Percentiles rank a stretch among this genome's conserved stretches.
Conservation (phyloP, 129 eudicot species). For the Flaveria ramosissima region DNA sequence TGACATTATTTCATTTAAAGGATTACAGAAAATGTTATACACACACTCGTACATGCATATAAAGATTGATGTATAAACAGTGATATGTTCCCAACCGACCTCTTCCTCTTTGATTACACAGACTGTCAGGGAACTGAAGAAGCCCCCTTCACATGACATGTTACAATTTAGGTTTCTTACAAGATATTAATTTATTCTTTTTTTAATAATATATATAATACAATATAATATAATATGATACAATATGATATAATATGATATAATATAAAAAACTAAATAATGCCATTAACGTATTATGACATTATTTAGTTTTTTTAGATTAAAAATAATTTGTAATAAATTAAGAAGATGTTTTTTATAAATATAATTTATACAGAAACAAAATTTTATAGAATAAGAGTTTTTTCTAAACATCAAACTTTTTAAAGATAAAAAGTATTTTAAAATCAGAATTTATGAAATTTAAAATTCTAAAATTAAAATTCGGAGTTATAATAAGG, state of each 20-base stretch:
- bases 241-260: background rate
- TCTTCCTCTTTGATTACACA: conserved; percentile 34
- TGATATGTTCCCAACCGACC: conserved; percentile 37
- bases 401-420: too few species aligned
- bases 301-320: too few species aligned
- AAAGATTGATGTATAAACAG: conserved; percentile 14
- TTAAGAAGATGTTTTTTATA: too few species aligned
- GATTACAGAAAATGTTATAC: background rate
- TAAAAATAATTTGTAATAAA: too few species aligned
- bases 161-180: conserved; percentile 23
- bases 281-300: too few species aligned
- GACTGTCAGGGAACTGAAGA: conserved; percentile 41
- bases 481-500: too few species aligned
- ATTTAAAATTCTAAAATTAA: too few species aligned
- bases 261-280: background rate
- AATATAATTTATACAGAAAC: too few species aligned
- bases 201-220: background rate
- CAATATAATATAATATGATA: background rate
- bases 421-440: too few species aligned
- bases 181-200: conserved; percentile 17
- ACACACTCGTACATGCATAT: background rate
- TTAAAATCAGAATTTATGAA: too few species aligned
- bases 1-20: background rate
- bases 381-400: too few species aligned
- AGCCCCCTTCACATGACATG: conserved; percentile 37